These are phyloP conservation scores for Cercis canadensis DNA, from an alignment of 306 rosid genomes.

Conservation along the genomic window DNA sequence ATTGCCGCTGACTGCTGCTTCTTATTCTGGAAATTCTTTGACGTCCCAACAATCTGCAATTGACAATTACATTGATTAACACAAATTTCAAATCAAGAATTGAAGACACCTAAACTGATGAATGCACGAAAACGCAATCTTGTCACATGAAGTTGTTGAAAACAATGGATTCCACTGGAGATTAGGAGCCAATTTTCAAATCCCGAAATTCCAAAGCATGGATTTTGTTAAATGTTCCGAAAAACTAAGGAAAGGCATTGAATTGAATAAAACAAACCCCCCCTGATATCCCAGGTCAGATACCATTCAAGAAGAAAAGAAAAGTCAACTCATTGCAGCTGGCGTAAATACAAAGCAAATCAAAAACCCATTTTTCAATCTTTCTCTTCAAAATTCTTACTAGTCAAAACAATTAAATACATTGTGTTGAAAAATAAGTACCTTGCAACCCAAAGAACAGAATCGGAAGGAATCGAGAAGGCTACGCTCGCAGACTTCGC, in stretches of 20 bases:
- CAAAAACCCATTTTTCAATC: not conserved
- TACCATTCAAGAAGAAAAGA: not conserved
- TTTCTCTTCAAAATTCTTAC: not conserved
- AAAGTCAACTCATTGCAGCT: slow-evolving; percentile 50
- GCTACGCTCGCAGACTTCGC: slow-evolving; percentile 98
- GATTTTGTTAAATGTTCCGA: slow-evolving; percentile 32
- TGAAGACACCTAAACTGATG: slow-evolving; percentile 1
- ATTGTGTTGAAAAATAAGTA: slow-evolving; percentile 34
- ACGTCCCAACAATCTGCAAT: slow-evolving; percentile 79
- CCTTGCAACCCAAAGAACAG: slow-evolving; percentile 99
- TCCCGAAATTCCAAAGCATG: slow-evolving; percentile 32
- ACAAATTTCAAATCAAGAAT: slow-evolving; percentile 1
- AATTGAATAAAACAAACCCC: slow-evolving; percentile 35
- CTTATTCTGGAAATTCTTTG: slow-evolving; percentile 63
- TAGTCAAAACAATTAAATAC: slow-evolving; percentile 22
- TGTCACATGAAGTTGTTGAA: not conserved
- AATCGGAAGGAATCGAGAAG: slow-evolving; percentile 92
- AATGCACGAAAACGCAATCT: not conserved
- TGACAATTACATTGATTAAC: slow-evolving; percentile 25
- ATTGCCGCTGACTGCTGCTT: slow-evolving; percentile 47
- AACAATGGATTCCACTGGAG: not conserved
- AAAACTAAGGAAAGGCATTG: too few relatives aligned
- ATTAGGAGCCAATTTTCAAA: slow-evolving; percentile 39
- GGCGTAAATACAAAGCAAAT: slow-evolving; percentile 37
- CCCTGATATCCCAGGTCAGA: too few relatives aligned